A percentile compares a stretch with the other conserved stretches of the same genome.
phyloP scores from a whole-genome alignment of 2,329 filamentous ascomycete species.

The Plectosphaerella plurivora region DNA sequence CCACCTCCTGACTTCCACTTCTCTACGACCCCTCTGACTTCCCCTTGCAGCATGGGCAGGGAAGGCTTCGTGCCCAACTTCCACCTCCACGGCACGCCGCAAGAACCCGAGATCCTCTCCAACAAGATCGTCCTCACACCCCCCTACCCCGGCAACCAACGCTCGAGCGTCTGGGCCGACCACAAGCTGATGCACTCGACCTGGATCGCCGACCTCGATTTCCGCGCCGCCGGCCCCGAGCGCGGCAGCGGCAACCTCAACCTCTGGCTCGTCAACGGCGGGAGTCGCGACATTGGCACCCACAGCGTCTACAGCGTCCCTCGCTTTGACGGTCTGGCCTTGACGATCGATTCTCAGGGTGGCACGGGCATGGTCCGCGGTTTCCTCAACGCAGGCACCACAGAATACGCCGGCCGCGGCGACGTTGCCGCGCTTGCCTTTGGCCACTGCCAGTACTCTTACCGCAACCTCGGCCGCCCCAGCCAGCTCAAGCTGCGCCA shows the following conservation, averaged over 20 bases:
- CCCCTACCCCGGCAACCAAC: constrained; percentile 77
- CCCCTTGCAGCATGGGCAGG: constrained; percentile 10
- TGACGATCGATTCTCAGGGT: constrained; percentile 82
- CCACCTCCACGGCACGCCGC: constrained; percentile 50
- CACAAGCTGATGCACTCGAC: constrained; percentile 54
- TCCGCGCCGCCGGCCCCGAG: constrained; percentile 82
- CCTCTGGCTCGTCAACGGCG: constrained; percentile 80
- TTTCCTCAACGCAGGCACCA: constrained; percentile 87
- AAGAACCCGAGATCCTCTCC: constrained; percentile 64
- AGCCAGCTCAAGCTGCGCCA: constrained; percentile 73
- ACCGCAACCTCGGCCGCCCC: constrained; percentile 85
- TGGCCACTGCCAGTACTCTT: constrained; percentile 84
- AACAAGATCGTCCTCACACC: constrained; percentile 92
- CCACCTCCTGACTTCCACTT: not conserved
- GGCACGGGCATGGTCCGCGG: constrained; percentile 78
- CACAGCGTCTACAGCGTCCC: constrained; percentile 80
- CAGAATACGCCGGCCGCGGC: constrained; percentile 71
- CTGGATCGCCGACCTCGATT: constrained; percentile 83
- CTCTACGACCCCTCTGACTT: not conserved
- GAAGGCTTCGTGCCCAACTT: constrained; percentile 45
- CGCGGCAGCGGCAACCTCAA: constrained; percentile 85
- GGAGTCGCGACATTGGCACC: constrained; percentile 59
- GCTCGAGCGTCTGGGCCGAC: constrained; percentile 79
- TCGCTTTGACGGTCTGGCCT: constrained; percentile 83
- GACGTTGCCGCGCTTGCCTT: constrained; percentile 84